These are phyloP conservation scores for Arabidopsis hybrid DNA, from an alignment of 441 rosid genomes.

Conservation along the genomic window DNA sequence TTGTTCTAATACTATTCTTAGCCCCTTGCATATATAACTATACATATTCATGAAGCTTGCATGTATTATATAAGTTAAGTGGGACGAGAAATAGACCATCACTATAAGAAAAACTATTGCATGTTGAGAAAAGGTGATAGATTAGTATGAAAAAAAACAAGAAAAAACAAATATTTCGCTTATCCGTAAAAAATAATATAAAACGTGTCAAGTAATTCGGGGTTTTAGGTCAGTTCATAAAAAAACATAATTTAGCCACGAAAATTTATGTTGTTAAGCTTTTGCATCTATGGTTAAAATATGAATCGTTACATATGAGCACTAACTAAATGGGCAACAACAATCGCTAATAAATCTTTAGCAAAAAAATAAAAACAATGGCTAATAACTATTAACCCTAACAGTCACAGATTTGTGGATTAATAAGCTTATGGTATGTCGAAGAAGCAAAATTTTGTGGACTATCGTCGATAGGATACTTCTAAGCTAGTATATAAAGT, in stretches of 20 bases:
- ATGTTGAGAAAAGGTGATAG: neutral
- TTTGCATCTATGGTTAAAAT: too few species aligned
- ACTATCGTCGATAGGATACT: too few species aligned
- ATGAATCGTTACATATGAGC: too few species aligned
- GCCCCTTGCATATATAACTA: neutral
- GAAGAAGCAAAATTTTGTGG: too few species aligned
- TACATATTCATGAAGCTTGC: slow-evolving; percentile 1
- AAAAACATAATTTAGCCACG: neutral
- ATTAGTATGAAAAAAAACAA: neutral
- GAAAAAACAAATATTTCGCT: neutral
- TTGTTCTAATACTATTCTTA: neutral
- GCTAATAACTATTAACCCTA: too few species aligned
- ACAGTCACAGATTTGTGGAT: too few species aligned
- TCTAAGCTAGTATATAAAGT: too few species aligned
- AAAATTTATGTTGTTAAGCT: neutral
- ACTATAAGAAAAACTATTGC: neutral
- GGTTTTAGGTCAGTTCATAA: too few species aligned
- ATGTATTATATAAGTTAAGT: slow-evolving; percentile 6
- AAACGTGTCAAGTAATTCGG: neutral
- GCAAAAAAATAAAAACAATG: too few species aligned
- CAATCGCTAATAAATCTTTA: too few species aligned
- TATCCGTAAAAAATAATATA: neutral
- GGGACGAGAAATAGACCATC: slow-evolving; percentile 28
- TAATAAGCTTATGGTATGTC: too few species aligned
- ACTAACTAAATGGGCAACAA: too few species aligned